Evolutionary conservation across 129 eudicot genomes (phyloP).

Genomic region (Mikania micrantha): DNA sequence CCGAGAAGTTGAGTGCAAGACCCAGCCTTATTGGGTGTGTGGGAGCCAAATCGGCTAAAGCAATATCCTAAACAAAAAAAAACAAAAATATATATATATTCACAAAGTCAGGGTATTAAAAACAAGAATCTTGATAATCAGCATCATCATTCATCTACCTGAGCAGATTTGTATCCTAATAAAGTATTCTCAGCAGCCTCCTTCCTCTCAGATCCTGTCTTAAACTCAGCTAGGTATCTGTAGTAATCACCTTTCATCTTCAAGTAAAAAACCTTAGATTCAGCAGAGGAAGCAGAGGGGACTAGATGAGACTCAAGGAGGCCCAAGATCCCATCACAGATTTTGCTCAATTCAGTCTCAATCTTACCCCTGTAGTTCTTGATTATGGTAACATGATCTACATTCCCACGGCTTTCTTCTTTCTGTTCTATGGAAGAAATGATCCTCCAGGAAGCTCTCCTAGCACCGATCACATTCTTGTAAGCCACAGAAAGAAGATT

Average conservation of each 20-base stretch:
- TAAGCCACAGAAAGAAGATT: slow-evolving; percentile 78
- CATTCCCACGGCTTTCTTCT: slow-evolving; percentile 76
- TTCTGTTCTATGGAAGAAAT: slow-evolving; percentile 81
- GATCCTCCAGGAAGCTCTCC: slow-evolving; percentile 92
- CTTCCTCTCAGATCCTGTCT: slow-evolving; percentile 21
- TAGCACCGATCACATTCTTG: slow-evolving; percentile 85
- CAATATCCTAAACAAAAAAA: slow-evolving; percentile 13
- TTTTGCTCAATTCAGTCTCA: slow-evolving; percentile 73
- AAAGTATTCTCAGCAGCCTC: slow-evolving; percentile 30
- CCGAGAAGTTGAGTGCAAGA: slow-evolving; percentile 26
- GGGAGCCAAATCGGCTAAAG: slow-evolving; percentile 21
- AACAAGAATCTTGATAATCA: slow-evolving; percentile 23
- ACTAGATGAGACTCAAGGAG: slow-evolving; percentile 73
- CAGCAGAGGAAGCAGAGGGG: slow-evolving; percentile 47
- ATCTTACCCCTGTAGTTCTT: slow-evolving; percentile 69
- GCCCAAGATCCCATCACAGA: slow-evolving; percentile 70
- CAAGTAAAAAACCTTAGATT: slow-evolving; percentile 78
- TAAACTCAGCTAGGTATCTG: slow-evolving; percentile 61
- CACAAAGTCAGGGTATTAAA: neutral
- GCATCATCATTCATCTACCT: slow-evolving; percentile 9
- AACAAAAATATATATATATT: neutral
- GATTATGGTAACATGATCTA: slow-evolving; percentile 54
- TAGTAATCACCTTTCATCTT: slow-evolving; percentile 90
- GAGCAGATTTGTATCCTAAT: slow-evolving; percentile 25
- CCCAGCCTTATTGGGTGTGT: slow-evolving; percentile 28